A percentile compares a stretch with the other conserved stretches of the same genome.
Conservation (phyloP, 202 grass and related monocot species). For the Sporobolus alterniflorus region DNA sequence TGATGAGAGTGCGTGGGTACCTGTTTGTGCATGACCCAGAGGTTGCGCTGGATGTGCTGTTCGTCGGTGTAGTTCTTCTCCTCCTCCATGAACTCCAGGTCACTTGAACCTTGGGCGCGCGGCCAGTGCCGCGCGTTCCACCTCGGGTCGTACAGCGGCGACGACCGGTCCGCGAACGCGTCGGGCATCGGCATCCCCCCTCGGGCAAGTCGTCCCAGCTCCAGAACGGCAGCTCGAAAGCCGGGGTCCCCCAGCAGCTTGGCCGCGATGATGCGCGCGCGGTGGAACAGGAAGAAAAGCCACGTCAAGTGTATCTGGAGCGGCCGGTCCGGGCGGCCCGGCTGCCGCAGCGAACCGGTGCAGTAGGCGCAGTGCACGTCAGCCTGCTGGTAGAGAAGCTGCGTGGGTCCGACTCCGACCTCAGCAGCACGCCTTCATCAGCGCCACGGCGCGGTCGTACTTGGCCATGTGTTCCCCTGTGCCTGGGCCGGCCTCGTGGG, state of each 20-base stretch:
- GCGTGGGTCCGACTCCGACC: constrained; percentile 29
- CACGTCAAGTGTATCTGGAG: constrained; percentile 39
- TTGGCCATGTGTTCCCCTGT: constrained; percentile 37
- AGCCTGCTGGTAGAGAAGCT: constrained; percentile 60
- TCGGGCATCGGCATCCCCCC: constrained; percentile 40
- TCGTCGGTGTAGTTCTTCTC: constrained; percentile 11
- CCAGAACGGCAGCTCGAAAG: constrained; percentile 49
- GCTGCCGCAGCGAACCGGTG: constrained; percentile 38
- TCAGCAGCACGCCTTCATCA: constrained; percentile 49
- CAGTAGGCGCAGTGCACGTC: constrained; percentile 66
- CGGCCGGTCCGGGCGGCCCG: neutral
- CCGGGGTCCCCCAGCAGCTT: constrained; percentile 42
- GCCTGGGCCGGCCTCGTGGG: neutral
- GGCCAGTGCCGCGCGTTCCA: constrained; percentile 33
- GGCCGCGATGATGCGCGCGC: constrained; percentile 43
- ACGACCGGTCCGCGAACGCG: constrained; percentile 19
- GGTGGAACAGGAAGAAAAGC: constrained; percentile 46
- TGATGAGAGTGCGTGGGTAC: neutral
- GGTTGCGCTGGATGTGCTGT: constrained; percentile 44
- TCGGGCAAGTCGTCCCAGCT: constrained; percentile 51
- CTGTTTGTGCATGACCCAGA: constrained; percentile 41
- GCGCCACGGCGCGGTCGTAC: constrained; percentile 36
- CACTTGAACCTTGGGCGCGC: constrained; percentile 17
- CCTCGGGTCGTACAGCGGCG: constrained; percentile 18
- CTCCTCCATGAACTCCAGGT: constrained; percentile 25